Conservation (phyloP, 1,139 yeast genomes). For the Kodamaea sp. region DNA sequence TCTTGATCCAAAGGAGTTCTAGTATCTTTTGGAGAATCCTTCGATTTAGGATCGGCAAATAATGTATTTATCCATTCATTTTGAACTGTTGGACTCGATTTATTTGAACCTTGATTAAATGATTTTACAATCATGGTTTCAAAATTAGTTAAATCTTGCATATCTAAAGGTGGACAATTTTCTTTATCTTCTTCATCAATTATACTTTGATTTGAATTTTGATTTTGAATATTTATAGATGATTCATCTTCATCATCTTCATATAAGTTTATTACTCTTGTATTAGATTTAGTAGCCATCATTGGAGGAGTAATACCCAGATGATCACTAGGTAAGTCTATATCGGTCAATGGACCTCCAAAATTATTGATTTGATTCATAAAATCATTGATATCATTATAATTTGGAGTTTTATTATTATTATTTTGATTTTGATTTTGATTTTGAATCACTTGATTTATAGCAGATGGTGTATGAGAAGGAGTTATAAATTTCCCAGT, state of each 20-base stretch:
- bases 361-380: constrained; percentile 46
- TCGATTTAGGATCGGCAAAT: constrained; percentile 46
- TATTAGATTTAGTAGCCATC: constrained; percentile 48
- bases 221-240: too few relatives aligned
- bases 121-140: constrained; percentile 40
- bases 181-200: constrained; percentile 43
- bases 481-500: constrained; percentile 38
- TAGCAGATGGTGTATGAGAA: constrained; percentile 43
- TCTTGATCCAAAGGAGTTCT: constrained; percentile 29
- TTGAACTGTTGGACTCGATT: constrained; percentile 29
- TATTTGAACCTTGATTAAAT: constrained; percentile 26
- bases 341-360: constrained; percentile 55
- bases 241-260: constrained; percentile 27
- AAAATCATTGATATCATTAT: constrained; percentile 43
- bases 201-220: constrained; percentile 5
- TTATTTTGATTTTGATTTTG: constrained; percentile 9
- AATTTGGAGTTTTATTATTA: constrained; percentile 28
- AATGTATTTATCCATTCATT: constrained; percentile 37
- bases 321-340: constrained; percentile 42
- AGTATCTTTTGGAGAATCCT: constrained; percentile 40
- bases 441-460: constrained; percentile 26
- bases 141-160: constrained; percentile 29
- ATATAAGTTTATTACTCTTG: constrained; percentile 41
- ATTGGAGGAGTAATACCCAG: constrained; percentile 42
- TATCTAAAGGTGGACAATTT: constrained; percentile 36